phyloP scores from a whole-genome alignment of 108 stramenopile genomes.

The Discostella pseudostelligera region DNA sequence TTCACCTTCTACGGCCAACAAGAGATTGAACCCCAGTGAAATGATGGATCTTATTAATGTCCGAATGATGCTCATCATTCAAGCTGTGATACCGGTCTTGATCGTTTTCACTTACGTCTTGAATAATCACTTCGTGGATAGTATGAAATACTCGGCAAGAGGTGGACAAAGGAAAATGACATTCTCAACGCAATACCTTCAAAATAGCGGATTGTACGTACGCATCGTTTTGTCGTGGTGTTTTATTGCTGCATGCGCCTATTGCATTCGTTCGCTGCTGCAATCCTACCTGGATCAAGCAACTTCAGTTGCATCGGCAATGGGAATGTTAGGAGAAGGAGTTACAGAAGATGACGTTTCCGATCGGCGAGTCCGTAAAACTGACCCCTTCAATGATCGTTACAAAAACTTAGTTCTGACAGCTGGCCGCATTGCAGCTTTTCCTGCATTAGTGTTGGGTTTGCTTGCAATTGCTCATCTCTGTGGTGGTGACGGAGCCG shows the following conservation, averaged over 20 bases:
- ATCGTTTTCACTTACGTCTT: slow-evolving; percentile 36
- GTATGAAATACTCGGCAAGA: slow-evolving; percentile 13
- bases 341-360: not conserved
- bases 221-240: slow-evolving; percentile 32
- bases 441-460: slow-evolving; percentile 36
- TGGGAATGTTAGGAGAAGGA: slow-evolving; percentile 16
- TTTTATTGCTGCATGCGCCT: slow-evolving; percentile 30
- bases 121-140: slow-evolving; percentile 18
- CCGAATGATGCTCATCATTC: slow-evolving; percentile 38
- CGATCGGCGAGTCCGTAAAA: not conserved
- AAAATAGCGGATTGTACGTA: slow-evolving; percentile 37
- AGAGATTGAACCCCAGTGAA: slow-evolving; percentile 27
- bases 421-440: slow-evolving; percentile 29
- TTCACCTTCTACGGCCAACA: slow-evolving; percentile 23
- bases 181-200: slow-evolving; percentile 32
- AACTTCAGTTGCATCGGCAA: slow-evolving; percentile 22
- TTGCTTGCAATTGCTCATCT: slow-evolving; percentile 35
- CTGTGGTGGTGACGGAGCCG: slow-evolving; percentile 30
- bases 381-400: slow-evolving; percentile 34
- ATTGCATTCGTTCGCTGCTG: slow-evolving; percentile 33
- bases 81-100: slow-evolving; percentile 27
- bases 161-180: slow-evolving; percentile 7
- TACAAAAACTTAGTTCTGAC: slow-evolving; percentile 31
- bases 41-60: slow-evolving; percentile 34
- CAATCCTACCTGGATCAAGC: slow-evolving; percentile 45